phyloP scores from a whole-genome alignment of 2,329 filamentous ascomycete species.

The Beauveria asiatica region DNA sequence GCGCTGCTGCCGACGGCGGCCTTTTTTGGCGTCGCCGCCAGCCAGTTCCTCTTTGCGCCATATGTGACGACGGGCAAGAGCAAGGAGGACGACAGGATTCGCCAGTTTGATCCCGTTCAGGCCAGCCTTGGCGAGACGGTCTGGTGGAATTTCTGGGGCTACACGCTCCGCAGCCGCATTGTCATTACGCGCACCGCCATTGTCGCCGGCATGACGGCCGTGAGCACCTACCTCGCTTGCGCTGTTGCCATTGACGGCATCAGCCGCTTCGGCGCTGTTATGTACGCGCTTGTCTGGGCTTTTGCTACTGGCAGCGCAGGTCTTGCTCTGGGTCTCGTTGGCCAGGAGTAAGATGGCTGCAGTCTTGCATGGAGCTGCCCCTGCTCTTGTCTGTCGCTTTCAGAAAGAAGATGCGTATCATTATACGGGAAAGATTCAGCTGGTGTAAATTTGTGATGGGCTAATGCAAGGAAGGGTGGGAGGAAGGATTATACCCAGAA shows the following conservation, averaged over 20 bases:
- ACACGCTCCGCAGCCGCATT: constrained; percentile 51
- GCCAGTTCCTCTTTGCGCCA: constrained; percentile 69
- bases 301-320: constrained; percentile 53
- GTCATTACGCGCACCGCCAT: constrained; percentile 56
- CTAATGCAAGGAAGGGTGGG: not conserved
- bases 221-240: constrained; percentile 56
- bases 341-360: constrained; percentile 28
- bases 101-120: constrained; percentile 53
- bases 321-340: constrained; percentile 41
- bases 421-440: not conserved
- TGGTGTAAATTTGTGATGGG: not conserved
- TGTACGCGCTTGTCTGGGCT: constrained; percentile 71
- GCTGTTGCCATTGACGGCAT: constrained; percentile 61
- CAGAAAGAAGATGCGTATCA: not conserved
- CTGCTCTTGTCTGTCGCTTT: not conserved
- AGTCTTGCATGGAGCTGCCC: not conserved
- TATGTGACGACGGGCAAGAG: constrained; percentile 46
- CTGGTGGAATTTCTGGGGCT: constrained; percentile 64
- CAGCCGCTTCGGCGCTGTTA: constrained; percentile 58
- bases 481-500: constrained; percentile 1
- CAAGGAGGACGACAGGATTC: constrained; percentile 38
- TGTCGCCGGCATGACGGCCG: constrained; percentile 47
- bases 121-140: constrained; percentile 64
- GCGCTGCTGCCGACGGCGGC: constrained; percentile 51
- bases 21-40: constrained; percentile 59